phyloP scores from a whole-genome alignment of 169 alveolate genomes.

The Theileria parva region DNA sequence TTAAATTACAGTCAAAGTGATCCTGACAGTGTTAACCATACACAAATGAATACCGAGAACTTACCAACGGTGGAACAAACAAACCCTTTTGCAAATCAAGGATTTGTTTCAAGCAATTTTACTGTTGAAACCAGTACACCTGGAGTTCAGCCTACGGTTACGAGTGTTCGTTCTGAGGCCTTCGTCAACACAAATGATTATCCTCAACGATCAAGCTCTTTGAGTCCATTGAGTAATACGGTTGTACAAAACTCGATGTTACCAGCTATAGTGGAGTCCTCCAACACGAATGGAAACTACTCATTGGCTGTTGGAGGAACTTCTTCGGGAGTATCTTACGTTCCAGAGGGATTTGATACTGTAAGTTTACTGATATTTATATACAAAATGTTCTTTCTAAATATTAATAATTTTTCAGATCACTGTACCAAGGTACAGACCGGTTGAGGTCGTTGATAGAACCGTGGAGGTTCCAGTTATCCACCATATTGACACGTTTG shows the following conservation, averaged over 20 bases:
- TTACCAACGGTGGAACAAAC: not conserved
- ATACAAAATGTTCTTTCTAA: not conserved
- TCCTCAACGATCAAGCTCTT: not conserved
- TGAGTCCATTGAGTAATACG: not conserved
- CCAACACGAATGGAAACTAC: conserved; percentile 46
- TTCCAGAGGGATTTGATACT: conserved; percentile 79
- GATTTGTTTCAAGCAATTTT: not conserved
- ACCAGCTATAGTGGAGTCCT: not conserved
- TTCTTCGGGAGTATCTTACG: conserved; percentile 66
- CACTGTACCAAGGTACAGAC: conserved; percentile 72
- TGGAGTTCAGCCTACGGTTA: not conserved
- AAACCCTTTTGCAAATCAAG: not conserved
- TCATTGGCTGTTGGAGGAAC: conserved; percentile 72
- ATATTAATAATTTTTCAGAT: conserved; percentile 12
- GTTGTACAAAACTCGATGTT: not conserved
- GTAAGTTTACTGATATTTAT: conserved; percentile 16
- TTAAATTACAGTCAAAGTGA: not conserved
- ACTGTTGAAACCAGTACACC: not conserved
- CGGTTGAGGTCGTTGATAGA: conserved; percentile 76
- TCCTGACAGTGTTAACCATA: not conserved
- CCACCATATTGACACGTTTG: conserved; percentile 74
- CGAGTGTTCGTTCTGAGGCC: conserved; percentile 9
- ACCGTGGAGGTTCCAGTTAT: conserved; percentile 78
- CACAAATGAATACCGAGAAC: not conserved
- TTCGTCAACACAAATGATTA: not conserved